Evolutionary conservation across 495 filamentous ascomycete genomes (phyloP).

Genomic region (Cudoniella acicularis): DNA sequence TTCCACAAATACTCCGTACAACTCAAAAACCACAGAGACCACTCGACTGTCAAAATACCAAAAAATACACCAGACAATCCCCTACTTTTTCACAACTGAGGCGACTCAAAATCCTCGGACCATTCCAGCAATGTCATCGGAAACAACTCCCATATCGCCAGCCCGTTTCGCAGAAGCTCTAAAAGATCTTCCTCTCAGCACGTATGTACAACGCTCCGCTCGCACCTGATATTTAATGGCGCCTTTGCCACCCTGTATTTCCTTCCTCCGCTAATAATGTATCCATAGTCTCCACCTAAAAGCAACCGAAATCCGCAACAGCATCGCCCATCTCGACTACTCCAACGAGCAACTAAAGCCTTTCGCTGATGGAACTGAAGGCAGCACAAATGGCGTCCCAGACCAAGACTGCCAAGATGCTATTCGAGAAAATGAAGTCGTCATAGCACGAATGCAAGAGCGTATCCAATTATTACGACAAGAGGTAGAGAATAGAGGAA

Average conservation of each 20-base stretch:
- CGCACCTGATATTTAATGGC: too few species aligned
- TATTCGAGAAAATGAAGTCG: constrained; percentile 70
- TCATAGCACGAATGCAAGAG: constrained; percentile 69
- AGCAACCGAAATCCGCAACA: constrained; percentile 77
- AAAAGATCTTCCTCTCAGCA: constrained; percentile 62
- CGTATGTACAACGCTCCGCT: too few species aligned
- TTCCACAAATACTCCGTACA: too few species aligned
- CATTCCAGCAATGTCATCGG: constrained; percentile 11
- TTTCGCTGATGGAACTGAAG: constrained; percentile 47
- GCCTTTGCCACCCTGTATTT: too few species aligned
- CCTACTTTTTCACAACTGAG: too few species aligned
- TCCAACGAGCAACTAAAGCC: constrained; percentile 70
- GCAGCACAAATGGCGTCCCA: constrained; percentile 36
- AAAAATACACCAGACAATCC: too few species aligned
- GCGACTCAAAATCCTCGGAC: neutral
- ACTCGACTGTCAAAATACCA: too few species aligned
- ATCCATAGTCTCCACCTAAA: constrained; percentile 80
- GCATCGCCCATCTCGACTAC: constrained; percentile 72
- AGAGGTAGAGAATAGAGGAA: constrained; percentile 74
- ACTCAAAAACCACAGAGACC: too few species aligned
- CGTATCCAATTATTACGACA: constrained; percentile 61
- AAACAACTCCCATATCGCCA: constrained; percentile 51
- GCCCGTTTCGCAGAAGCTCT: constrained; percentile 69
- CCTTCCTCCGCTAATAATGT: too few species aligned
- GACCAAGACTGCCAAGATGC: constrained; percentile 67